phyloP scores from a whole-genome alignment of 176 grass and related monocot species.

The Rhynchospora pubera region DNA sequence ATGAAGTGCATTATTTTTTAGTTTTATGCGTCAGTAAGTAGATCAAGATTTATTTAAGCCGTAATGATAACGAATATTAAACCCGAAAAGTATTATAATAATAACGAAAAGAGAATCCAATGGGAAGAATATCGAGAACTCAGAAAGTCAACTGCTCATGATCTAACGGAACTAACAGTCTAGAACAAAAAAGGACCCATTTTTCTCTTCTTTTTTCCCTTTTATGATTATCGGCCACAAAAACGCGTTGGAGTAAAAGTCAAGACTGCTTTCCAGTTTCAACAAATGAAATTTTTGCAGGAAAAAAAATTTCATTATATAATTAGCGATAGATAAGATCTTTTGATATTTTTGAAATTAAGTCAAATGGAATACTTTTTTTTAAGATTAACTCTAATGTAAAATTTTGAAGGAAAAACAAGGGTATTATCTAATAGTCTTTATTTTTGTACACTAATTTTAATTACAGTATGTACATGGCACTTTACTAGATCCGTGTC shows the following conservation, averaged over 20 bases:
- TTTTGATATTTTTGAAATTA: too few relatives aligned
- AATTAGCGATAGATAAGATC: too few relatives aligned
- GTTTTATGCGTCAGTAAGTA: neutral
- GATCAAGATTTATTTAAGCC: too few relatives aligned
- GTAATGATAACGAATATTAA: too few relatives aligned
- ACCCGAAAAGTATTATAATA: neutral
- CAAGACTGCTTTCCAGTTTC: neutral
- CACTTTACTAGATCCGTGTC: too few relatives aligned
- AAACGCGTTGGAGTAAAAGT: neutral
- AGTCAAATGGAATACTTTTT: too few relatives aligned
- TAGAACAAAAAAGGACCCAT: neutral
- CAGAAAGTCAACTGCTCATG: neutral
- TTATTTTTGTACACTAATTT: too few relatives aligned
- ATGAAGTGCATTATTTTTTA: neutral
- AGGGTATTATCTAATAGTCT: too few relatives aligned
- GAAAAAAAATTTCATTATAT: too few relatives aligned
- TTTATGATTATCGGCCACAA: neutral
- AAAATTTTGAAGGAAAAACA: too few relatives aligned
- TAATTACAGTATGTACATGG: too few relatives aligned
- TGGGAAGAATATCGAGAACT: neutral
- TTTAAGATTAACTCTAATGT: too few relatives aligned
- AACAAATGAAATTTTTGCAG: neutral
- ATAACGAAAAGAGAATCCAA: neutral
- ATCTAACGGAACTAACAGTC: neutral
- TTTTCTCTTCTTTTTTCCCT: neutral